Evolutionary conservation across 179 eudicot species (phyloP).

Genomic region (Monotropa hypopitys): DNA sequence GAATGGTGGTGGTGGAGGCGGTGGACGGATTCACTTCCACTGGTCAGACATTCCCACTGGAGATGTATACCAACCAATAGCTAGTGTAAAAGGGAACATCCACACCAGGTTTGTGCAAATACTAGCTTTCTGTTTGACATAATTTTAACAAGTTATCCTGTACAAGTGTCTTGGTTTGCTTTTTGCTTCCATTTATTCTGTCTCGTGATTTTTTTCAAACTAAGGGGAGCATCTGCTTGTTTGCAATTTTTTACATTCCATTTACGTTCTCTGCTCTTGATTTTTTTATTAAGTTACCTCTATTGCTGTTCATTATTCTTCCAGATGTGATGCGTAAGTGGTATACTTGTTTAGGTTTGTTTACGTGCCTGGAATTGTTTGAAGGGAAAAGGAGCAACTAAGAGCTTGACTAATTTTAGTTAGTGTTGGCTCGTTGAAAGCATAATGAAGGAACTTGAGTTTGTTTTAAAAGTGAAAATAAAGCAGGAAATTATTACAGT

Average conservation of each 20-base stretch:
- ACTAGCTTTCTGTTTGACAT: neutral
- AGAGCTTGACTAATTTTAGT: neutral
- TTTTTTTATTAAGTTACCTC: neutral
- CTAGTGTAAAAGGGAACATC: slow-evolving; percentile 69
- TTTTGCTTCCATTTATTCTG: neutral
- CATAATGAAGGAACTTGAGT: neutral
- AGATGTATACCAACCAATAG: slow-evolving; percentile 86
- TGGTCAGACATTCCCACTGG: slow-evolving; percentile 93
- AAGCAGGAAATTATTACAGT: neutral
- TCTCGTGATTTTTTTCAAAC: neutral
- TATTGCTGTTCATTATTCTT: neutral
- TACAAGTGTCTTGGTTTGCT: neutral
- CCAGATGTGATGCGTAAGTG: neutral
- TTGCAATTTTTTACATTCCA: neutral
- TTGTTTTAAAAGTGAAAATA: neutral
- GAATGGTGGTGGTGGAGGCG: slow-evolving; percentile 86
- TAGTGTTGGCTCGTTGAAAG: neutral
- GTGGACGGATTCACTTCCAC: slow-evolving; percentile 95
- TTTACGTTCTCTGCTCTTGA: neutral
- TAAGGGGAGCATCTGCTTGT: neutral
- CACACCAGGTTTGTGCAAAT: slow-evolving; percentile 40
- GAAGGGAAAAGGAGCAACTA: neutral
- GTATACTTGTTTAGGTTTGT: neutral
- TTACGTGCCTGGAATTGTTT: neutral
- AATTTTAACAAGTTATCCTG: neutral